These are phyloP conservation scores for Pestalotiopsis sp. DNA, from an alignment of 2,329 filamentous ascomycete species.

Conservation along the genomic window DNA sequence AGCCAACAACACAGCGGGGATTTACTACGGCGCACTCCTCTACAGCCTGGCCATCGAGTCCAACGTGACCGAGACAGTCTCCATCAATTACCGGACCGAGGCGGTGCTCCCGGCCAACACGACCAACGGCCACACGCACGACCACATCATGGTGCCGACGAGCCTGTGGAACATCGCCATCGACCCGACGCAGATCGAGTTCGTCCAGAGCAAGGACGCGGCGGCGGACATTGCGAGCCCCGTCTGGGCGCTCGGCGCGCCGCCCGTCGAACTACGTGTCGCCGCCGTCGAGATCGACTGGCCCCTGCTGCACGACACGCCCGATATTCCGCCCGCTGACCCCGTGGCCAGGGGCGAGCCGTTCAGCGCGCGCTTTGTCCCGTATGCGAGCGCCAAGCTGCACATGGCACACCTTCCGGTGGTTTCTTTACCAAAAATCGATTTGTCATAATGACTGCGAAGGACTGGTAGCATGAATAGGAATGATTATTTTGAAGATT, in stretches of 20 bases:
- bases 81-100: slow-evolving; percentile 20
- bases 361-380: slow-evolving; percentile 30
- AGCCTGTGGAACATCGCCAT: slow-evolving; percentile 32
- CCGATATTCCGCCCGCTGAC: slow-evolving; percentile 23
- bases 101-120: slow-evolving; percentile 18
- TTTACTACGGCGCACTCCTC: slow-evolving; percentile 31
- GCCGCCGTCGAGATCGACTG: slow-evolving; percentile 32
- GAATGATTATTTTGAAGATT: neutral
- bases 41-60: slow-evolving; percentile 30
- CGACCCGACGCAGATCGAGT: slow-evolving; percentile 29
- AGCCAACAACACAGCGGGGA: slow-evolving; percentile 30
- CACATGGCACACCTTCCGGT: slow-evolving; percentile 33
- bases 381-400: slow-evolving; percentile 32
- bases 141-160: slow-evolving; percentile 27
- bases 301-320: slow-evolving; percentile 26
- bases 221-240: slow-evolving; percentile 21
- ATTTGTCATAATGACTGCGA: neutral
- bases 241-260: slow-evolving; percentile 29
- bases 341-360: slow-evolving; percentile 22
- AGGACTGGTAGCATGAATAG: neutral
- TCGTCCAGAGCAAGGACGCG: slow-evolving; percentile 15
- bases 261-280: slow-evolving; percentile 31
- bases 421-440: slow-evolving; percentile 20
- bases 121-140: slow-evolving; percentile 25
- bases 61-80: slow-evolving; percentile 20